Evolutionary conservation across 176 grass and related monocot species (phyloP).

Genomic region (Olyra latifolia): DNA sequence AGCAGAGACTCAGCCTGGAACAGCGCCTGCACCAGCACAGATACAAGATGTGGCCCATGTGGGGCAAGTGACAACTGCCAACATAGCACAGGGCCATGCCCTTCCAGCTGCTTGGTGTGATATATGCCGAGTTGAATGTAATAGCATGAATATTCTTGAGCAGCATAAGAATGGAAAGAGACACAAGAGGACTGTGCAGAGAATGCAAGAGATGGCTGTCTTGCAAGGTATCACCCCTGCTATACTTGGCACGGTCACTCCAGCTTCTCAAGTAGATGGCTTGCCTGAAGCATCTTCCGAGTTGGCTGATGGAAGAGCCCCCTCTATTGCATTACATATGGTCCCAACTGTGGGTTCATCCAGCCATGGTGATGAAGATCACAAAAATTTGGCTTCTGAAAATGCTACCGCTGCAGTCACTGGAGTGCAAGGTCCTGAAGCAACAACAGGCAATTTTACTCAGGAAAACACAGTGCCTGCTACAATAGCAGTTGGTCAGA

Average conservation of each 20-base stretch:
- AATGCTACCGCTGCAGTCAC: neutral
- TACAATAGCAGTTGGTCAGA: constrained; percentile 1
- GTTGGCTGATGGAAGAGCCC: constrained; percentile 16
- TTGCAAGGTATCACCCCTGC: constrained; percentile 18
- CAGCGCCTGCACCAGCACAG: neutral
- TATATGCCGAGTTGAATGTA: constrained; percentile 67
- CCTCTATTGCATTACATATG: neutral
- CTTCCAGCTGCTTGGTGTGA: constrained; percentile 59
- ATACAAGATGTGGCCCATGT: neutral
- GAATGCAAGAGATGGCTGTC: constrained; percentile 52
- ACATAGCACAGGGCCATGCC: constrained; percentile 6
- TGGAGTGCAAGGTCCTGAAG: neutral
- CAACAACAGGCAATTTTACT: constrained; percentile 6
- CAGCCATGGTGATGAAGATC: constrained; percentile 11
- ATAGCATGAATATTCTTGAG: constrained; percentile 56
- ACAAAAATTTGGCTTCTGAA: neutral
- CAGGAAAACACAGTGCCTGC: neutral
- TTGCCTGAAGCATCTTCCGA: constrained; percentile 6
- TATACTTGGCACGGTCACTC: neutral
- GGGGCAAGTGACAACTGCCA: neutral
- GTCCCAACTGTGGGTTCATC: neutral
- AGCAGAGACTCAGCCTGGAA: neutral
- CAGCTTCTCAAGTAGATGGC: neutral
- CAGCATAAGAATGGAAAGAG: constrained; percentile 62
- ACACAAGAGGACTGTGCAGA: constrained; percentile 62